phyloP scores from a whole-genome alignment of 768 basidiomycete species.

The Suillus fuscotomentosus region DNA sequence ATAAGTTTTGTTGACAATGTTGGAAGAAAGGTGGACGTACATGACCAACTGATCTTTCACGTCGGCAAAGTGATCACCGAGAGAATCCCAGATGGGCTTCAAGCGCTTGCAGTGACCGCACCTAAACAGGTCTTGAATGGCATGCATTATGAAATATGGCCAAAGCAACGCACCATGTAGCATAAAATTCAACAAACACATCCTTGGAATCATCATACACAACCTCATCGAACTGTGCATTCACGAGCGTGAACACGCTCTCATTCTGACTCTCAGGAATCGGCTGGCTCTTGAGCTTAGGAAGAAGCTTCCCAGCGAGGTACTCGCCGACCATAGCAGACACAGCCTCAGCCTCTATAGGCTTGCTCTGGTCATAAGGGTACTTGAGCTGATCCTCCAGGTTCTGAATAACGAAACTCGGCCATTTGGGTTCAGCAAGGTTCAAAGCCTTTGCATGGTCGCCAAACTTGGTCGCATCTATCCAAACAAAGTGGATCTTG shows the following conservation, averaged over 20 bases:
- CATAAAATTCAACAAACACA: slow-evolving; percentile 96
- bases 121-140: slow-evolving; percentile 37
- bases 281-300: slow-evolving; percentile 87
- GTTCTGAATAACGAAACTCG: slow-evolving; percentile 91
- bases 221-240: slow-evolving; percentile 85
- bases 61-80: slow-evolving; percentile 80
- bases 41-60: slow-evolving; percentile 77
- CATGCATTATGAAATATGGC: neutral
- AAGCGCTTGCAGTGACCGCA: slow-evolving; percentile 97
- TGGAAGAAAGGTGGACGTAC: slow-evolving; percentile 41
- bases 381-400: slow-evolving; percentile 83
- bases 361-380: slow-evolving; percentile 72
- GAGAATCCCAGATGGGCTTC: slow-evolving; percentile 88
- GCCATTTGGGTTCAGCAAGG: slow-evolving; percentile 84
- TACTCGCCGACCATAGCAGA: slow-evolving; percentile 63
- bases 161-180: slow-evolving; percentile 73
- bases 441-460: slow-evolving; percentile 97
- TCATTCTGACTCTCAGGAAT: slow-evolving; percentile 84
- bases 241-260: slow-evolving; percentile 79
- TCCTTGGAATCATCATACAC: slow-evolving; percentile 89
- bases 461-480: slow-evolving; percentile 91
- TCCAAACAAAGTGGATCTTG: slow-evolving; percentile 96
- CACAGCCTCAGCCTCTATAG: slow-evolving; percentile 55
- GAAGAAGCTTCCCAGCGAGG: slow-evolving; percentile 69
- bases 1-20: slow-evolving; percentile 7